phyloP scores from a whole-genome alignment of 805 yeast species.

The Teunomyces gatunensis region DNA sequence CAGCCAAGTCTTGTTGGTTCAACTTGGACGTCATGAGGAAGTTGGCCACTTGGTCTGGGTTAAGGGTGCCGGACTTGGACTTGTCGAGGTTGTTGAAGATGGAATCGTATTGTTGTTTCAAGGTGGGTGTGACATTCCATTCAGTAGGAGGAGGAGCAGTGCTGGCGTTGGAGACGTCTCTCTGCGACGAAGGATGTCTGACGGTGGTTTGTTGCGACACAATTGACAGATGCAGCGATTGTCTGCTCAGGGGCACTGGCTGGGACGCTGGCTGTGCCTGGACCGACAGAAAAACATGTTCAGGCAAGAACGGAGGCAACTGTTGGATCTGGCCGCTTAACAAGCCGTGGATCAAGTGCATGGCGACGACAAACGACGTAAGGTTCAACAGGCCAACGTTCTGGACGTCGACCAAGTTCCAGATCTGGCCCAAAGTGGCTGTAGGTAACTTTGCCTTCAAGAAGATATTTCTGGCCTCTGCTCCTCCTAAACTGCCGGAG shows the following conservation, averaged over 20 bases:
- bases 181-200: constrained; percentile 19
- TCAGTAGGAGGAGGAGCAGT: constrained; percentile 33
- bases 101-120: constrained; percentile 72
- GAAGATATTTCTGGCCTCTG: constrained; percentile 81
- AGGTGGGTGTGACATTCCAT: constrained; percentile 69
- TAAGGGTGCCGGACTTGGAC: constrained; percentile 55
- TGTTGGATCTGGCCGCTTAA: constrained; percentile 62
- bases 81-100: constrained; percentile 81
- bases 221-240: constrained; percentile 29
- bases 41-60: constrained; percentile 80
- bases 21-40: constrained; percentile 86
- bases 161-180: constrained; percentile 16
- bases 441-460: constrained; percentile 85
- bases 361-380: constrained; percentile 83
- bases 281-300: constrained; percentile 40
- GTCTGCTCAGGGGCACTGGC: constrained; percentile 18
- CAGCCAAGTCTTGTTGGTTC: constrained; percentile 79
- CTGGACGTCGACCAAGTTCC: constrained; percentile 82
- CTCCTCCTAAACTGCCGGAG: constrained; percentile 62
- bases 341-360: constrained; percentile 88
- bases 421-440: constrained; percentile 74
- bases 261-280: constrained; percentile 8
- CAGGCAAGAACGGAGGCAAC: constrained; percentile 46
- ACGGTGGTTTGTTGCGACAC: constrained; percentile 36
- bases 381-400: constrained; percentile 70